phyloP scores from a whole-genome alignment of 2,329 filamentous ascomycete species.

The Fusarium agapanthi region DNA sequence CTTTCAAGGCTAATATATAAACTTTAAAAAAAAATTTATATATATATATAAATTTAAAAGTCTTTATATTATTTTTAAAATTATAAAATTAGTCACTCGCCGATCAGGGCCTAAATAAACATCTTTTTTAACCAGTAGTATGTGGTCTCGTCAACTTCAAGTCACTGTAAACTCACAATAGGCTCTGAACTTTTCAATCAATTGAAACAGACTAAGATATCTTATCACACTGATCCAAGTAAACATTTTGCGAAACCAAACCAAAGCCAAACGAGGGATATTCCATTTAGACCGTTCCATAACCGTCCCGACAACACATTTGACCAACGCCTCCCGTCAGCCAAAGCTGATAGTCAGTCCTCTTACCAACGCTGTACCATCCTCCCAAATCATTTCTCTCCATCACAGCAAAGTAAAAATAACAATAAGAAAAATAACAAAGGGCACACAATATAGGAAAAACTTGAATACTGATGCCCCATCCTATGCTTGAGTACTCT shows the following conservation, averaged over 20 bases:
- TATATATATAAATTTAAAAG: too few species aligned
- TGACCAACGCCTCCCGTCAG: slow-evolving; percentile 34
- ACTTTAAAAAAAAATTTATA: too few species aligned
- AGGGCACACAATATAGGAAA: slow-evolving; percentile 13
- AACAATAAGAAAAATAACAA: slow-evolving; percentile 18
- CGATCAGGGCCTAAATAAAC: too few species aligned
- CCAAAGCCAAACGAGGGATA: slow-evolving; percentile 37
- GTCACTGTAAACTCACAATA: background rate
- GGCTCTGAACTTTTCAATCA: slow-evolving; percentile 8
- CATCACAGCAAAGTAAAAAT: slow-evolving; percentile 9
- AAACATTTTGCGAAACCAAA: background rate
- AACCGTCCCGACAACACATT: slow-evolving; percentile 4
- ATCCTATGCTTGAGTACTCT: slow-evolving; percentile 56
- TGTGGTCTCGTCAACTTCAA: background rate
- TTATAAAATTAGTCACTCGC: too few species aligned
- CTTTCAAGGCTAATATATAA: too few species aligned
- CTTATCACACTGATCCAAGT: background rate
- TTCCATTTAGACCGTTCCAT: background rate
- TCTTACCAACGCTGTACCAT: background rate
- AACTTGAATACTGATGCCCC: slow-evolving; percentile 41
- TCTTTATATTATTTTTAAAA: too few species aligned
- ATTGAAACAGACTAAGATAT: slow-evolving; percentile 8
- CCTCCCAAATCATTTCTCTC: slow-evolving; percentile 9
- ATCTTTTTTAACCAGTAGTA: background rate
- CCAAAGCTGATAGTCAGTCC: background rate